Base-by-base conservation (phyloP, 2,329 filamentous ascomycete species). In the Aspergillus unguis region DNA sequence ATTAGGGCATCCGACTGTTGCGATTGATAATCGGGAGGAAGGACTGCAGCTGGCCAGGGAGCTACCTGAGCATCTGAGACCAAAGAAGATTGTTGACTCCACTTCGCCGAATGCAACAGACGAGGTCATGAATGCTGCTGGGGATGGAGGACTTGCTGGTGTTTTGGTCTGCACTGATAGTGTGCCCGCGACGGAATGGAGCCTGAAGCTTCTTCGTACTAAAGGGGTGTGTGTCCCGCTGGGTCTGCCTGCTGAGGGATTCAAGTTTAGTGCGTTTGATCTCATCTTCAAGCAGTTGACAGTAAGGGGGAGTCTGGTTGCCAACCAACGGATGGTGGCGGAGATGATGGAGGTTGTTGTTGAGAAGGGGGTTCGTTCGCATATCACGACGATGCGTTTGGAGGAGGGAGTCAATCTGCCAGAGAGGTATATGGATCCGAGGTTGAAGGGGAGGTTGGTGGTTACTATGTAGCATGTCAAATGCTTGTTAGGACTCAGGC, bases 81-180 rank as follows among this genome's bases (percentile, higher is more conserved):
- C 43, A 11, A 33, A 45, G 17, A 25, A 2, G 7, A 26, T 35
- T 25, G 17, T 45, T 9, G 29, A 45, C 31, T 45, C 43, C 6
- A 45, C 29, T 4, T 26, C 43, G 1, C 8, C 29, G 3, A 36
- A 11, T 5, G 31, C 43, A 8, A 33, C 23, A 2, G 29, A 45
- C 2, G 43, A 45, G 8, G n/a, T 45, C 32, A 9, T 45, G 1
- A 2, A 45, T 0, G 28, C 29, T 7, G 43, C 43, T 0, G 43
- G 31, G 2, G 43, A 45, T 10, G 43, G 43, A 2, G 31, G 43
- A 0, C 43, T 45, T 3, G 53, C 50, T 3, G 56, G 27, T 1
- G 50, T 53, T 5, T n/a, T 58, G 8, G 41, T 56, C 27, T 58
- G 56, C 26, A 44, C 48, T 1, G 55, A 58, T 28, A 48, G 38